Conservation (phyloP, 352 stramenopile genomes). For the Ophiocytium majus region DNA sequence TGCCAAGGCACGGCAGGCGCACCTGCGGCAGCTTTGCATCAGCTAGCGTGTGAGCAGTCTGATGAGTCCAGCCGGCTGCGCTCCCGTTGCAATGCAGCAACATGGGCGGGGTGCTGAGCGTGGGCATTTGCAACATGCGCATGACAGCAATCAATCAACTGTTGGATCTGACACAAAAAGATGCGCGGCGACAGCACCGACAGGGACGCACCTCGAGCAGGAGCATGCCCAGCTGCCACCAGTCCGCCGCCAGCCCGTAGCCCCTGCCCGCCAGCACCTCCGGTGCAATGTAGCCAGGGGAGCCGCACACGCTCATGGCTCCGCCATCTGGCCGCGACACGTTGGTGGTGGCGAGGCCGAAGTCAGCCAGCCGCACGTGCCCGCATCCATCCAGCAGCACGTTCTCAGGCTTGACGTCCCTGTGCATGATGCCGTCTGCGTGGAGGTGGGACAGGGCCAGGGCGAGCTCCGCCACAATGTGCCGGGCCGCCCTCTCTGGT, state of each 20-base stretch:
- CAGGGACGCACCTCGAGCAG: slow-evolving; percentile 45
- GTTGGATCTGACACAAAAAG: too few species aligned
- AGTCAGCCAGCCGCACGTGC: slow-evolving; percentile 83
- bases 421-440: slow-evolving; percentile 73
- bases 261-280: slow-evolving; percentile 80
- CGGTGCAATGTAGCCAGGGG: slow-evolving; percentile 81
- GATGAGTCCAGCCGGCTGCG: too few species aligned
- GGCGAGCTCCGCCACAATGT: slow-evolving; percentile 60
- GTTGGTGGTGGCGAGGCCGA: slow-evolving; percentile 81
- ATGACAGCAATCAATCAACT: too few species aligned
- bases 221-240: slow-evolving; percentile 73
- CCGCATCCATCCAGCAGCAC: slow-evolving; percentile 83
- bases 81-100: too few species aligned
- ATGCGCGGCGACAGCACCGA: too few species aligned
- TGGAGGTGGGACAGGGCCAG: slow-evolving; percentile 72
- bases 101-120: too few species aligned
- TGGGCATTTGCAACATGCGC: too few species aligned
- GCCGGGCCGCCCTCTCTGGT: not conserved
- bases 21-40: too few species aligned
- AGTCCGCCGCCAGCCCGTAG: slow-evolving; percentile 81
- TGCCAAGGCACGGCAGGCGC: too few species aligned
- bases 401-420: slow-evolving; percentile 85
- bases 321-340: slow-evolving; percentile 51
- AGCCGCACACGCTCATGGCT: slow-evolving; percentile 43
- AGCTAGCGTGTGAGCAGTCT: too few species aligned